phyloP scores from a whole-genome alignment of 371 early-diverging fungal genomes.

The Mucor mucedo region DNA sequence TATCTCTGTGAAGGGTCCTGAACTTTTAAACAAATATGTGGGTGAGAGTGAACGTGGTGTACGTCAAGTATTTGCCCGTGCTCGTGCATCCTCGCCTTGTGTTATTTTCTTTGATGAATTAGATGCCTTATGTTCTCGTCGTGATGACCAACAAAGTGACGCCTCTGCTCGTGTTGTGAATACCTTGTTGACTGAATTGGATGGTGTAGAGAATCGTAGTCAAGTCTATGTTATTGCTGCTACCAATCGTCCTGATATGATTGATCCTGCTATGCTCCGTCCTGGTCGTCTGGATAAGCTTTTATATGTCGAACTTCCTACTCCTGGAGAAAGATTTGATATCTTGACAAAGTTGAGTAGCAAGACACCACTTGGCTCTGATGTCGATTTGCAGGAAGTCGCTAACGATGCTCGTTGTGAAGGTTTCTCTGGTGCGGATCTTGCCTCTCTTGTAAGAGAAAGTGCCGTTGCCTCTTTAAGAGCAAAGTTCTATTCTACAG shows the following conservation, averaged over 20 bases:
- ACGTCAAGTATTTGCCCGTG: slow-evolving; percentile 97
- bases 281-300: slow-evolving; percentile 99
- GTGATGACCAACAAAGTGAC: slow-evolving; percentile 86
- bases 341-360: slow-evolving; percentile 86
- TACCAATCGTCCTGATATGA: slow-evolving; percentile 98
- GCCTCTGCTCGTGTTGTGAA: slow-evolving; percentile 97
- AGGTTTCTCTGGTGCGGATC: slow-evolving; percentile 94
- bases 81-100: slow-evolving; percentile 95
- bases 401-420: slow-evolving; percentile 79
- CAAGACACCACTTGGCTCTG: slow-evolving; percentile 78
- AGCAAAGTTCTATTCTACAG: slow-evolving; percentile 54
- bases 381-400: slow-evolving; percentile 75
- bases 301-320: slow-evolving; percentile 95
- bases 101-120: slow-evolving; percentile 99
- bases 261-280: slow-evolving; percentile 98
- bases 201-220: slow-evolving; percentile 94
- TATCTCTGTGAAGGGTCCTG: slow-evolving; percentile 99
- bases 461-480: slow-evolving; percentile 87
- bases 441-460: slow-evolving; percentile 90
- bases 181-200: slow-evolving; percentile 96
- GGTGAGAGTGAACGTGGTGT: slow-evolving; percentile 99
- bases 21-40: slow-evolving; percentile 99
- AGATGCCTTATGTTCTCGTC: slow-evolving; percentile 91
- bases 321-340: slow-evolving; percentile 81
- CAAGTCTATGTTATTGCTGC: slow-evolving; percentile 98